Percentiles rank a stretch among this genome's conserved stretches.
phyloP scores from a whole-genome alignment of 75 land plant species.

The Pinus taeda region DNA sequence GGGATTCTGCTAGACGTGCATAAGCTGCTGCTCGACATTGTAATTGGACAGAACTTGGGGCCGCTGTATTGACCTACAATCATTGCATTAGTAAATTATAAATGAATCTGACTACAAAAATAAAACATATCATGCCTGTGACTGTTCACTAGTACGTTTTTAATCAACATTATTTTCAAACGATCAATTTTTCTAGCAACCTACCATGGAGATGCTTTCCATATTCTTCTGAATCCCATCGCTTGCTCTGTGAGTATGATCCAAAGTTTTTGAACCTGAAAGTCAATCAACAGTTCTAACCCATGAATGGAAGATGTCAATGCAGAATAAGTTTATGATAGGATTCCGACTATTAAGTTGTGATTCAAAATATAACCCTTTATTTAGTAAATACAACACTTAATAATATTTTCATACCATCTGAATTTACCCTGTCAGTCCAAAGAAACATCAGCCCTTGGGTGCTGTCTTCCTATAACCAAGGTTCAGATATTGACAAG shows the following conservation, averaged over 20 bases:
- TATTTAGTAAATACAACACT: not conserved
- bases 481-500: too few relatives aligned
- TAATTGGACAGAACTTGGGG: conserved; percentile 11
- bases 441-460: not conserved
- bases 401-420: not conserved
- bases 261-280: conserved; percentile 3
- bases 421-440: not conserved
- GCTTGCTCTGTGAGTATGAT: not conserved
- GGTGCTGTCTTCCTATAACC: too few relatives aligned
- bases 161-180: not conserved
- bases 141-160: not conserved
- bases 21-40: conserved; percentile 54
- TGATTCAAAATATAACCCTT: not conserved
- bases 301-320: not conserved
- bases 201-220: conserved; percentile 4
- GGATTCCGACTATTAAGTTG: not conserved
- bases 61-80: conserved; percentile 2
- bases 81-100: not conserved
- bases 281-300: not conserved
- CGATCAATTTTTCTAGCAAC: not conserved
- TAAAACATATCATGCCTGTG: not conserved
- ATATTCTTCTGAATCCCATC: not conserved
- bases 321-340: not conserved
- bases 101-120: not conserved
- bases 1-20: conserved; percentile 51